Evolutionary conservation across 2,329 filamentous ascomycete genomes (phyloP), one percentile per base, ranked within the genome.

Genomic region (Ceratocystis colombiana): DNA sequence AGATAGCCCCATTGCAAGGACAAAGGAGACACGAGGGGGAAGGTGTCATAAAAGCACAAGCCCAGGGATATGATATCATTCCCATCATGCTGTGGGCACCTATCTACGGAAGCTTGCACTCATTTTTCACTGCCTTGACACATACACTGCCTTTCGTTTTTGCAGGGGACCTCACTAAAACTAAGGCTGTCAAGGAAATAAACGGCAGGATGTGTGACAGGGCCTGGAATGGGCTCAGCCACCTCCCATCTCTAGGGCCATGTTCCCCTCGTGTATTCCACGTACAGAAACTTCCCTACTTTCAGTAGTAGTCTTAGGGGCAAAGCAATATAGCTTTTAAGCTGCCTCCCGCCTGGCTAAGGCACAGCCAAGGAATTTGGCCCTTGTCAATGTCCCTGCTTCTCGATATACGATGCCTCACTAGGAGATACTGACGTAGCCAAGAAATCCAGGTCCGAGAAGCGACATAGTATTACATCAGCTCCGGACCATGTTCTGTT

Each of bases 31-130:
- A 28, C 48, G 48, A 25, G 20, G 8, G 22, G 20, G 3, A n/a
- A 53, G 37, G 37, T 41, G 37, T 41, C 48, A 53, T 22, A 53
- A 48, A 48, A 48, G 48, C 48, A 53, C 48, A 53, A 25, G 53
- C 53, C 53, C 53, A 30, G 25, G 53, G 53, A 30, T 59, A 59
- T 59, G 53, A 59, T 59, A 59, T 59, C 53, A 59, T 59, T 33
- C 15, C 25, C 53, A 17, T n/a, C 28, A 17, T 30, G 53, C 28
- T 59, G 53, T 33, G 17, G 25, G 25, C 53, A 59, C 53, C 25
- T 59, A 17, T 59, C 53, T 59, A n/a, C 17, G 17, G n/a, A 37
- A 59, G 22, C 22, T 57, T 30, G 22, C 53, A 22, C 22, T 12
- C 53, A 5, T 22, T 57, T 57, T 30, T 57, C 30, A 6, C 22